Evolutionary conservation across 257 asterid species (phyloP).

Genomic region (Echium plantagineum): DNA sequence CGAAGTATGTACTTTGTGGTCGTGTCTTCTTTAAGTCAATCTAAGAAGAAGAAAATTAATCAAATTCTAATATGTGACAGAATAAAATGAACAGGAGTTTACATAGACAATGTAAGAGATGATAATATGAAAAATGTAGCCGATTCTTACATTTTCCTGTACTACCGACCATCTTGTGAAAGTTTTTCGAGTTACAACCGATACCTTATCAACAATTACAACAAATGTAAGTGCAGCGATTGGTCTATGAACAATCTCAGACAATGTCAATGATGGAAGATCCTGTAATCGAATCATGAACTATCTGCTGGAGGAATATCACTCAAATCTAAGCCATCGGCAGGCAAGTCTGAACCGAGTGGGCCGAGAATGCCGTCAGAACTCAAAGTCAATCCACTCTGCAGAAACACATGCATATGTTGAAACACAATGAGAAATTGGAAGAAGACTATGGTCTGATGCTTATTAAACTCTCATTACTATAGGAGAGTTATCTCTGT

Average conservation of each 20-base stretch:
- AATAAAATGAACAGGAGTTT: not conserved
- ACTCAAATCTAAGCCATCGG: slow-evolving; percentile 74
- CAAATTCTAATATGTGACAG: no score
- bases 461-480: not conserved
- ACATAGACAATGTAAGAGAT: not conserved
- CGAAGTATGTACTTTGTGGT: no score
- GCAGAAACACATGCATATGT: slow-evolving; percentile 11
- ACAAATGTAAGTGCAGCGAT: not conserved
- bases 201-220: not conserved
- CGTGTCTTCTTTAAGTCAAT: no score
- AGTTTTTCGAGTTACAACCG: not conserved
- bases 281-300: slow-evolving; percentile 13
- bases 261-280: not conserved
- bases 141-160: not conserved
- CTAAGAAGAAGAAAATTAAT: no score
- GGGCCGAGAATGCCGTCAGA: slow-evolving; percentile 90
- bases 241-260: not conserved
- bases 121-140: no score
- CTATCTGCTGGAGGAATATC: slow-evolving; percentile 65
- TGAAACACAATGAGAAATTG: not conserved
- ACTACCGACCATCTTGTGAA: no score
- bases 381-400: slow-evolving; percentile 90
- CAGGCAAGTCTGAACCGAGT: slow-evolving; percentile 65
- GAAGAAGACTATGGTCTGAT: not conserved
- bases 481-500: not conserved